Base-by-base conservation (phyloP, 345 rosid species). In the Euphorbia peplus region DNA sequence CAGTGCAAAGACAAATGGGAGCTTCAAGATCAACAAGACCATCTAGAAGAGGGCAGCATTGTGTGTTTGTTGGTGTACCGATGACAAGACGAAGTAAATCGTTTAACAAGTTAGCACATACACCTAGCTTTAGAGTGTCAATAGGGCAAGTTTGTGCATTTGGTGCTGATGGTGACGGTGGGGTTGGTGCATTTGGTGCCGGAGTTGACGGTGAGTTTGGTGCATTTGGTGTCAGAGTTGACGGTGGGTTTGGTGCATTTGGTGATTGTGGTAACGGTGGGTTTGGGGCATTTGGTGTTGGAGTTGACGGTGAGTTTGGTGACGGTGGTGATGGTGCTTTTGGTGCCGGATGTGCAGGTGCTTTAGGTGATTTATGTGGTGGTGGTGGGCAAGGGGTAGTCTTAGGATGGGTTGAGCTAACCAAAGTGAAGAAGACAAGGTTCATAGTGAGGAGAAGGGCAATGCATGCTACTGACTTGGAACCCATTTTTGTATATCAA, bases 1-100 rank as follows among this genome's bases (percentile, higher is more conserved):
- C 57, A n/a, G 74, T 67, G 63, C 74, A 75, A 60, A 75, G 63
- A 57, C 79, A 70, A 28, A 29, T 58, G 0, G 70, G 59, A 52
- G 67, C 66, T n/a, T 70, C 67, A 48, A 54, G 56, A 4, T 70
- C 55, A 46, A 32, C 67, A 35, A 65, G 39, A 14, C 60, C 58
- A 19, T 35, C 32, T 24, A 69, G 1, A 41, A 69, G 61, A 18
- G 22, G 30, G 56, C 74, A 69, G 48, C 70, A 75, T 18, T 66
- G 73, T 22, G 29, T 16, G 60, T 54, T 64, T 61, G 66, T 56
- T 2, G 48, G 30, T 0, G 61, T 61, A 4, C 68, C 25, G 8
- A 48, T 26, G 19, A 47, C 52, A n/a, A 67, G 78, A 12, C 39
- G 63, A 30, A 58, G 15, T 25, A 60, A 47, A 57, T 47, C 35